phyloP scores from a whole-genome alignment of 2,329 filamentous ascomycete genomes.

The Trichoderma sp. region DNA sequence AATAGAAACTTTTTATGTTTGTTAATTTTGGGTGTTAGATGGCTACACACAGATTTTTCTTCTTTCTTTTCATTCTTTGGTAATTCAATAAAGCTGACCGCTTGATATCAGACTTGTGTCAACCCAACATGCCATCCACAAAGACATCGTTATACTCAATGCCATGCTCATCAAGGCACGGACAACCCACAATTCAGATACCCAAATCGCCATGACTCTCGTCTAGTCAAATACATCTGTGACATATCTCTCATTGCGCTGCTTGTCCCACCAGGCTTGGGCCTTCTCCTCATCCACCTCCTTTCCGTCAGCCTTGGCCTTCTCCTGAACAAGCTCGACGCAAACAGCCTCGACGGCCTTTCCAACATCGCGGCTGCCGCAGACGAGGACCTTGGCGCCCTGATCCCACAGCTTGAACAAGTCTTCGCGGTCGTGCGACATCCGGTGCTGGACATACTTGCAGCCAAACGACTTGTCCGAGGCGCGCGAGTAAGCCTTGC shows the following conservation, averaged over 20 bases:
- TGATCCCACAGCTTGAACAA: slow-evolving; percentile 40
- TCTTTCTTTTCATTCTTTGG: background rate
- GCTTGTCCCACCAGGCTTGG: slow-evolving; percentile 47
- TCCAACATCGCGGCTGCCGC: slow-evolving; percentile 56
- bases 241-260: slow-evolving; percentile 55
- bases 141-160: background rate
- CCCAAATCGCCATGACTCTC: background rate
- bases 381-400: slow-evolving; percentile 61
- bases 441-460: slow-evolving; percentile 47
- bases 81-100: background rate
- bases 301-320: slow-evolving; percentile 31
- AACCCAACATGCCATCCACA: background rate
- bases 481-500: slow-evolving; percentile 54
- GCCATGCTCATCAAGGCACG: background rate
- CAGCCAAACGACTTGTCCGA: slow-evolving; percentile 46
- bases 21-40: background rate
- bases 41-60: background rate
- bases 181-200: background rate
- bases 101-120: background rate
- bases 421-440: slow-evolving; percentile 38
- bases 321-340: slow-evolving; percentile 37
- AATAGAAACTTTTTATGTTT: background rate
- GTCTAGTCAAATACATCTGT: slow-evolving; percentile 59
- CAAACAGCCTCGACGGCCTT: slow-evolving; percentile 45
- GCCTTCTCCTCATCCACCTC: slow-evolving; percentile 41